Conservation (phyloP, 192 early-diverging fungal genomes). For the Coemansia sp. region DNA sequence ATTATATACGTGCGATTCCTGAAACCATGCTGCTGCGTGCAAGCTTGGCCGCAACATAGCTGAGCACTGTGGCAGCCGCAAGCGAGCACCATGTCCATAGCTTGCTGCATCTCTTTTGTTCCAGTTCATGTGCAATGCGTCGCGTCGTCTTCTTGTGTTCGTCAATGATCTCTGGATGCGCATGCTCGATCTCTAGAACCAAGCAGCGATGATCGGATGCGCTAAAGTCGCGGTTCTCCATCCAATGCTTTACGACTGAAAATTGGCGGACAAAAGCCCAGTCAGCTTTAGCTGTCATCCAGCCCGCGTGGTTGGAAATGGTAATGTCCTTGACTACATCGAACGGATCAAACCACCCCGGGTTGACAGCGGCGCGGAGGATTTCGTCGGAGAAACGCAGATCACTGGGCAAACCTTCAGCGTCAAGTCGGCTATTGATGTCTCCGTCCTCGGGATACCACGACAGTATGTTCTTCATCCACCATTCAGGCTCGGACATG, state of each 20-base stretch:
- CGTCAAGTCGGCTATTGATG: conserved; percentile 25
- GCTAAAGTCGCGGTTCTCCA: conserved; percentile 67
- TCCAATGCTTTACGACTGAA: conserved; percentile 52
- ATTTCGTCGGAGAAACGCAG: conserved; percentile 39
- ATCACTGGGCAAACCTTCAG: conserved; percentile 18
- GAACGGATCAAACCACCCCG: conserved; percentile 79
- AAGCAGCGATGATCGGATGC: conserved; percentile 76
- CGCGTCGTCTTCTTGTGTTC: conserved; percentile 30
- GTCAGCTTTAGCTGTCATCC: conserved; percentile 73
- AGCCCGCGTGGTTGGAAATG: conserved; percentile 66
- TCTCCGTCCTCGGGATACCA: conserved; percentile 46
- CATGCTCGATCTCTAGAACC: conserved; percentile 59
- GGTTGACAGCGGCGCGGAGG: conserved; percentile 62
- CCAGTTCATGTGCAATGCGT: conserved; percentile 26
- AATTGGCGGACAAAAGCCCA: conserved; percentile 69
- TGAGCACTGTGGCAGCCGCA: conserved; percentile 22
- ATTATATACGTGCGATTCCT: background rate
- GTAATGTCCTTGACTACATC: conserved; percentile 63
- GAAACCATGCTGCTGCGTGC: conserved; percentile 19
- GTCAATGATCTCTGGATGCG: conserved; percentile 27
- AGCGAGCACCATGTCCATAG: conserved; percentile 48
- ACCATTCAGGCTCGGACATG: conserved; percentile 70
- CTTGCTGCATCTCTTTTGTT: conserved; percentile 18
- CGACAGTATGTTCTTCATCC: conserved; percentile 64
- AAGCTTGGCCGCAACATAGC: conserved; percentile 27